These are phyloP conservation scores for Wickerhamomyces subpelliculosus DNA, from an alignment of 805 yeast genomes.

Conservation along the genomic window DNA sequence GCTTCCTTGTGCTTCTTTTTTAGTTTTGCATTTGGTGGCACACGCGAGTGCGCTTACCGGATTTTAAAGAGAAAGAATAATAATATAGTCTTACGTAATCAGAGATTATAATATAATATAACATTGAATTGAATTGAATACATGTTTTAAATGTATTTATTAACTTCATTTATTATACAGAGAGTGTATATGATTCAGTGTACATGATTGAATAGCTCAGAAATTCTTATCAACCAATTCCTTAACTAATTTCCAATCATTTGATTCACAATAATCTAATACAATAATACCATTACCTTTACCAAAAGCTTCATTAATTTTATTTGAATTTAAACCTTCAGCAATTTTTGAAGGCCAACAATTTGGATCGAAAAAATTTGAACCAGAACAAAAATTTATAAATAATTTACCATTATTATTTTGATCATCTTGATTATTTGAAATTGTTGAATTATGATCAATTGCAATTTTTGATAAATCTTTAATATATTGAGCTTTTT, in stretches of 20 bases:
- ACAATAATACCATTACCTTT: conserved; percentile 60
- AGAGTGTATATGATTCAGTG: too few species aligned
- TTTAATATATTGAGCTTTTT: conserved; percentile 52
- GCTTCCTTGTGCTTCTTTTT: too few species aligned
- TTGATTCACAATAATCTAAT: conserved; percentile 57
- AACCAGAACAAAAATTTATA: conserved; percentile 67
- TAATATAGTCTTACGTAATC: too few species aligned
- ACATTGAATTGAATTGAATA: too few species aligned
- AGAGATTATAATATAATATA: too few species aligned
- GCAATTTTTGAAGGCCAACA: conserved; percentile 75
- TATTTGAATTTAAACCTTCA: conserved; percentile 36
- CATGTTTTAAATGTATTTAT: too few species aligned
- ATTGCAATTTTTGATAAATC: conserved; percentile 47
- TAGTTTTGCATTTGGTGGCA: too few species aligned
- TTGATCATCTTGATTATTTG: too few species aligned
- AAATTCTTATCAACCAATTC: conserved; percentile 46
- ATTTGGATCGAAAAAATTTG: conserved; percentile 60
- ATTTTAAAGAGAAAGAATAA: too few species aligned
- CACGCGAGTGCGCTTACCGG: too few species aligned
- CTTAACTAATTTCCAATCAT: conserved; percentile 52
- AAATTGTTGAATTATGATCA: conserved; percentile 37
- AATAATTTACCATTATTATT: conserved; percentile 56
- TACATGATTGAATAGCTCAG: too few species aligned
- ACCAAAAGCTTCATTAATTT: conserved; percentile 40
- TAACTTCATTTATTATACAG: too few species aligned